phyloP scores from a whole-genome alignment of 495 filamentous ascomycete species.

The Penicillium taxi region DNA sequence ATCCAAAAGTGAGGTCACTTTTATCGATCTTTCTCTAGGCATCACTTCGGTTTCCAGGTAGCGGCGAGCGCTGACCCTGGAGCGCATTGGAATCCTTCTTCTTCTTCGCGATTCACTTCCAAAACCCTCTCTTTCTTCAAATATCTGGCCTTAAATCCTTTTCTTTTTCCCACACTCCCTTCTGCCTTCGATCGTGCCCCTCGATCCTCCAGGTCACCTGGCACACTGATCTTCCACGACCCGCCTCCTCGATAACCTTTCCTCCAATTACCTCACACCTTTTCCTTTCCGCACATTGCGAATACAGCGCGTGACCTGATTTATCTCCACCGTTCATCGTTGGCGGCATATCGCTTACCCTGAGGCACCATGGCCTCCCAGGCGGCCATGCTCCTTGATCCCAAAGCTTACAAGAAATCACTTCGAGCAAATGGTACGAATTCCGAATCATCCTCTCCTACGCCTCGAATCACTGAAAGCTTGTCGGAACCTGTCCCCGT shows the following conservation, averaged over 20 bases:
- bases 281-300: not conserved
- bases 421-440: slow-evolving; percentile 29
- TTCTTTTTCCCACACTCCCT: not conserved
- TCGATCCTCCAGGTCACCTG: slow-evolving; percentile 1
- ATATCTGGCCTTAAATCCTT: not conserved
- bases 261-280: not conserved
- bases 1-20: slow-evolving; percentile 17
- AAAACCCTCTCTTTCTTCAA: no score
- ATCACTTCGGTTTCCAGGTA: not conserved
- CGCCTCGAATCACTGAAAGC: not conserved
- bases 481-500: not conserved
- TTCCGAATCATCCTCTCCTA: slow-evolving; percentile 5
- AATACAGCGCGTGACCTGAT: not conserved
- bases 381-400: slow-evolving; percentile 39
- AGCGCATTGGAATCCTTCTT: slow-evolving; percentile 2
- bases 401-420: slow-evolving; percentile 30
- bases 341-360: no score
- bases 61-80: not conserved
- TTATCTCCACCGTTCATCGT: no score
- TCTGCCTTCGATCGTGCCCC: not conserved
- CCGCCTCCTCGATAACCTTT: not conserved
- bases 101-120: not conserved
- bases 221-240: not conserved
- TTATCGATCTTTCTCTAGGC: slow-evolving; percentile 2
- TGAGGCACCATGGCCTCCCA: slow-evolving; percentile 32